Percentiles rank a stretch among this genome's conserved stretches.
These are phyloP conservation scores for Theobroma grandiflorum DNA, from an alignment of 441 rosid species.

Conservation along the genomic window DNA sequence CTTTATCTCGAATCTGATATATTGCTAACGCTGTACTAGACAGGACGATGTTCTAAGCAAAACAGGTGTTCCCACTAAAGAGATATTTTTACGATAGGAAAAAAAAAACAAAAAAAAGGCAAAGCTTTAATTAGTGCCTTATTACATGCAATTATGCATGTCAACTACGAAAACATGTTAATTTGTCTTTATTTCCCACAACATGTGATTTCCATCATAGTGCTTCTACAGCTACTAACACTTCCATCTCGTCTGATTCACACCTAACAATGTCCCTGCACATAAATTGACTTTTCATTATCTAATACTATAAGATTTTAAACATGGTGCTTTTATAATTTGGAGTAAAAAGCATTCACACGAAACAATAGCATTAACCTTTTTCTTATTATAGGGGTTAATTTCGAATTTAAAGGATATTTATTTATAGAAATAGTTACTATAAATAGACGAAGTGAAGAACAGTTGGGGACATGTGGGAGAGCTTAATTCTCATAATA, in stretches of 20 bases:
- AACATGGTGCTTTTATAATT: too few species aligned
- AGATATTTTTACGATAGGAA: conserved; percentile 15
- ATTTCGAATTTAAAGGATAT: too few species aligned
- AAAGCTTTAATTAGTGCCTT: background rate
- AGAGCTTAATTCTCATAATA: background rate
- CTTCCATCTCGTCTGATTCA: background rate
- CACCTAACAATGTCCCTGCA: background rate
- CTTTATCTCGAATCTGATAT: background rate
- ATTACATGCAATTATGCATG: conserved; percentile 29
- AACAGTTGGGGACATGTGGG: background rate
- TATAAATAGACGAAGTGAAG: too few species aligned
- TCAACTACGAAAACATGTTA: conserved; percentile 25
- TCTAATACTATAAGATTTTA: background rate
- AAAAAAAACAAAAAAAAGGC: background rate
- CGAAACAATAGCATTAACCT: too few species aligned
- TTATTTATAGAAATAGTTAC: too few species aligned
- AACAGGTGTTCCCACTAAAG: background rate
- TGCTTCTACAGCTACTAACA: background rate
- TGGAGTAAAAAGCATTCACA: too few species aligned
- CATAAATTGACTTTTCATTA: background rate
- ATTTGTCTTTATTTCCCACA: background rate
- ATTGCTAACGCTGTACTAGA: conserved; percentile 14
- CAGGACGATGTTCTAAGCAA: background rate
- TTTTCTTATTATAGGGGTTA: too few species aligned
- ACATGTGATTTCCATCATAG: background rate